These are phyloP conservation scores for Trypanosoma avium DNA, from an alignment of 208 protist species.

Conservation along the genomic window DNA sequence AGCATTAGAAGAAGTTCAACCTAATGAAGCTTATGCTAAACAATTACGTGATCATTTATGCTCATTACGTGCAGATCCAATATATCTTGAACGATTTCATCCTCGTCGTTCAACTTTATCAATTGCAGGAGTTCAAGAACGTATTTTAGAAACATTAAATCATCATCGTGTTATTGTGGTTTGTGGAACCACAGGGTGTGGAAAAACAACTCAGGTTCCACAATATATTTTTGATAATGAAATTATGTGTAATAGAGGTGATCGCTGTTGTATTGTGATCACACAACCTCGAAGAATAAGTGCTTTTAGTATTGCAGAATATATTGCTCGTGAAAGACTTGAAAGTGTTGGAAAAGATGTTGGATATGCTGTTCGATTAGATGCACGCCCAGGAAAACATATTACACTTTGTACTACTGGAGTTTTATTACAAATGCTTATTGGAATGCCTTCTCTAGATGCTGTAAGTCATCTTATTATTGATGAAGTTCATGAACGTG, in stretches of 20 bases:
- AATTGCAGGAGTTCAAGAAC: constrained; percentile 42
- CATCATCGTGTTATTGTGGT: constrained; percentile 84
- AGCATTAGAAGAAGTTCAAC: constrained; percentile 4
- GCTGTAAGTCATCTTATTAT: constrained; percentile 97
- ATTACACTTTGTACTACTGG: constrained; percentile 98
- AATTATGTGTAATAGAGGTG: constrained; percentile 49
- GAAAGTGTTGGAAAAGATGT: constrained; percentile 91
- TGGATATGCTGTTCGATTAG: constrained; percentile 97
- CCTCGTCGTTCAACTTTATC: constrained; percentile 62
- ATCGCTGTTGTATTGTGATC: constrained; percentile 79
- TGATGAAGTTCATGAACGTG: constrained; percentile 99
- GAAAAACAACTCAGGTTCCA: constrained; percentile 92
- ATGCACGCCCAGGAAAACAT: constrained; percentile 89
- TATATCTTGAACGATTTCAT: constrained; percentile 58
- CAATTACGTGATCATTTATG: constrained; percentile 37
- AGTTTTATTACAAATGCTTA: constrained; percentile 96
- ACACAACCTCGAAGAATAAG: constrained; percentile 98
- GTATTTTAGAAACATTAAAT: constrained; percentile 55
- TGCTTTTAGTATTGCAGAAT: constrained; percentile 96
- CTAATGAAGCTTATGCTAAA: constrained; percentile 34
- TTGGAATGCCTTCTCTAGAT: constrained; percentile 82
- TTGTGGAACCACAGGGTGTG: constrained; percentile 87
- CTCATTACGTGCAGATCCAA: constrained; percentile 36
- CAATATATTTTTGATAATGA: constrained; percentile 91
- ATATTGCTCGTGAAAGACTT: constrained; percentile 97